These are phyloP conservation scores for Pseudogymnoascus sp. DNA, from an alignment of 2,329 filamentous ascomycete genomes.

Conservation along the genomic window DNA sequence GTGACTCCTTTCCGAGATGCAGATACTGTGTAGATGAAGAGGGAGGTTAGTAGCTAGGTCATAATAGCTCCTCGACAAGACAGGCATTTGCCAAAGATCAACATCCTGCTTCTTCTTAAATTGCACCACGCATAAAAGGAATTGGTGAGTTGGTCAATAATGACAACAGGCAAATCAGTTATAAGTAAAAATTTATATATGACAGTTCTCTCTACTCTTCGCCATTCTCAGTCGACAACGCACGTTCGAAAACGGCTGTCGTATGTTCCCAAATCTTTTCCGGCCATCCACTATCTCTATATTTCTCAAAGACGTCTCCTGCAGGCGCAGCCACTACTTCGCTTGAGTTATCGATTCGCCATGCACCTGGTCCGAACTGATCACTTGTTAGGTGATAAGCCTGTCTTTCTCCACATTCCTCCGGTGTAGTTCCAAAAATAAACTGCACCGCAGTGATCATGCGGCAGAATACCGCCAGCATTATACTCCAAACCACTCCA, in stretches of 20 bases:
- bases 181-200: too few relatives aligned
- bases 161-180: too few relatives aligned
- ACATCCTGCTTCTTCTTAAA: too few relatives aligned
- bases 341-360: slow-evolving; percentile 9
- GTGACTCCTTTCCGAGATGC: too few relatives aligned
- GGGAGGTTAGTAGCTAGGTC: too few relatives aligned
- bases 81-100: too few relatives aligned
- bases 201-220: too few relatives aligned
- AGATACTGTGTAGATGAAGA: too few relatives aligned
- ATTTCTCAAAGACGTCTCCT: slow-evolving; percentile 7
- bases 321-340: background rate
- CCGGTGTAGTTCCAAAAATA: background rate
- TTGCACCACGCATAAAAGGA: too few relatives aligned
- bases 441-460: background rate
- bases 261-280: slow-evolving; percentile 15
- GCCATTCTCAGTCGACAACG: background rate
- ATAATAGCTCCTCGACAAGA: too few relatives aligned
- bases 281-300: slow-evolving; percentile 10
- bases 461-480: background rate
- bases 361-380: slow-evolving; percentile 9
- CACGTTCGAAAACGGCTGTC: background rate
- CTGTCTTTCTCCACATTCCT: background rate
- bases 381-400: slow-evolving; percentile 5
- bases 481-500: background rate
- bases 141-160: too few relatives aligned